Conservation (phyloP, 257 asterid species). For the Mentha longifolia region DNA sequence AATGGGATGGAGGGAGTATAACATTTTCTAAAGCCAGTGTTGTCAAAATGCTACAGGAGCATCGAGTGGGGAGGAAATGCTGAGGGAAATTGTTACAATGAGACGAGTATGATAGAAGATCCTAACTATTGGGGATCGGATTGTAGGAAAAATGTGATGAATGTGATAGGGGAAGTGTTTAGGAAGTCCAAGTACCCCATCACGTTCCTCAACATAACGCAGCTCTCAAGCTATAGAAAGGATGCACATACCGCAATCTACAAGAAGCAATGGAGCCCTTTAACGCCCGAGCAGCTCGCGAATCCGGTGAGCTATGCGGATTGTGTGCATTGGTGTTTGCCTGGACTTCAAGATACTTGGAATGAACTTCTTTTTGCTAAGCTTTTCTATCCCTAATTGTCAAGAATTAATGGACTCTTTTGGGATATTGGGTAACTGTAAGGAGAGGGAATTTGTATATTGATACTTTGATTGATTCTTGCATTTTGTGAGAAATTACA, state of each 20-base stretch:
- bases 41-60: constrained; percentile 38
- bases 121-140: constrained; percentile 61
- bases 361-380: constrained; percentile 60
- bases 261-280: constrained; percentile 62
- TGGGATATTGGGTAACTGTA: background rate
- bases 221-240: constrained; percentile 61
- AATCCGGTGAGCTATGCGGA: constrained; percentile 66
- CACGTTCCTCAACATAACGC: constrained; percentile 64
- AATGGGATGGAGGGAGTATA: too few species aligned
- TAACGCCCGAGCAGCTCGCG: constrained; percentile 52
- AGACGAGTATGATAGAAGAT: constrained; percentile 53
- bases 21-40: too few species aligned
- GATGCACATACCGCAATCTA: constrained; percentile 75
- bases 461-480: background rate
- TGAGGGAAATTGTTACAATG: constrained; percentile 60
- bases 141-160: constrained; percentile 46
- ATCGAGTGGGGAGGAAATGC: constrained; percentile 70
- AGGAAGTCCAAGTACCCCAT: constrained; percentile 47
- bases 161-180: constrained; percentile 44
- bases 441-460: background rate
- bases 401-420: too few species aligned
- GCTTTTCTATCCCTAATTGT: constrained; percentile 53
- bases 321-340: constrained; percentile 76
- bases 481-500: too few species aligned
- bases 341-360: constrained; percentile 75